phyloP scores from a whole-genome alignment of 257 asterid species.

The Gardenia jasminoides region DNA sequence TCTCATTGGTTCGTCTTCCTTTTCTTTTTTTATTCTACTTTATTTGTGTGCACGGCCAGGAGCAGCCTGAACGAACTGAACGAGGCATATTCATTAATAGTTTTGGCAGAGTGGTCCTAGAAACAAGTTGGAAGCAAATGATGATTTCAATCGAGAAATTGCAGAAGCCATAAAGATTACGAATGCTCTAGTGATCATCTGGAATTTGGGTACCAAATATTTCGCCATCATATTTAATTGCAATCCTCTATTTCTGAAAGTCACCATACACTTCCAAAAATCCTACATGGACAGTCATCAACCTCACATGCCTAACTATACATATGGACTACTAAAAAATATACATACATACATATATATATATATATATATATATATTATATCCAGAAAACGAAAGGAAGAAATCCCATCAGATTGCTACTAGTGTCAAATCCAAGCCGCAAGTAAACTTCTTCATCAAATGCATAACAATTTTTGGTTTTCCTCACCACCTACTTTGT shows the following conservation, averaged over 20 bases:
- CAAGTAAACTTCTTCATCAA: constrained; percentile 4
- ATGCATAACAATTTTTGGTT: not conserved
- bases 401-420: not conserved
- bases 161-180: constrained; percentile 22
- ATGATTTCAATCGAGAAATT: constrained; percentile 27
- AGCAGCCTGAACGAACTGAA: constrained; percentile 7
- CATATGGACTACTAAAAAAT: too few relatives aligned
- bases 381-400: too few relatives aligned
- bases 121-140: constrained; percentile 29
- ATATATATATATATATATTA: too few relatives aligned
- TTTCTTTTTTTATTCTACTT: too few relatives aligned
- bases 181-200: constrained; percentile 21
- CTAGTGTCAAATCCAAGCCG: constrained; percentile 8
- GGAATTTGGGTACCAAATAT: constrained; percentile 31
- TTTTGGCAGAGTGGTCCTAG: constrained; percentile 31
- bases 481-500: constrained; percentile 17
- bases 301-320: constrained; percentile 22
- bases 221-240: constrained; percentile 27
- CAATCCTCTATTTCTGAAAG: constrained; percentile 2
- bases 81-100: constrained; percentile 4
- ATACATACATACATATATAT: too few relatives aligned
- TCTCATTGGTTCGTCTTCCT: not conserved
- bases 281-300: constrained; percentile 24
- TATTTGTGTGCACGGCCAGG: not conserved
- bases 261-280: constrained; percentile 23